A percentile compares a stretch with the other conserved stretches of the same genome.
These are phyloP conservation scores for Geranium rotundifolium DNA, from an alignment of 345 rosid species.

Conservation along the genomic window DNA sequence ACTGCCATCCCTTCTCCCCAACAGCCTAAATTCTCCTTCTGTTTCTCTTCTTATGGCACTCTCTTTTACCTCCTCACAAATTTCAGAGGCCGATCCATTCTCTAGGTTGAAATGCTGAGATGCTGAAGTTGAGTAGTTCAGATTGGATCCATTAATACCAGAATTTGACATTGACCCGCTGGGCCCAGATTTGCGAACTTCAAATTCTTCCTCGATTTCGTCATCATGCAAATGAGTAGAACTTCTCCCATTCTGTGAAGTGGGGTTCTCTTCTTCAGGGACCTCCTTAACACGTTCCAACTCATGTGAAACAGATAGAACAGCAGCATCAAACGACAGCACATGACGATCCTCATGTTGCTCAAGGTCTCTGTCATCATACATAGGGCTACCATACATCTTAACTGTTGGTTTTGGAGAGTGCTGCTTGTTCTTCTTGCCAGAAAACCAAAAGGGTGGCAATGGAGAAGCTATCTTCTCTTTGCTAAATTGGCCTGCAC, in stretches of 20 bases:
- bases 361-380: slow-evolving; percentile 42
- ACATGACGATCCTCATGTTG: slow-evolving; percentile 22
- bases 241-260: slow-evolving; percentile 16
- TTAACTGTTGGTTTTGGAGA: slow-evolving; percentile 58
- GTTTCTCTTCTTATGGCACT: slow-evolving; percentile 99
- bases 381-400: slow-evolving; percentile 57
- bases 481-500: slow-evolving; percentile 39
- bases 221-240: slow-evolving; percentile 15
- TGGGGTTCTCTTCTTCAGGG: slow-evolving; percentile 32
- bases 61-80: slow-evolving; percentile 52
- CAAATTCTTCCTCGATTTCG: slow-evolving; percentile 78
- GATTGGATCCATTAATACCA: slow-evolving; percentile 15
- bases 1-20: slow-evolving; percentile 78
- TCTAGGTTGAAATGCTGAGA: slow-evolving; percentile 17
- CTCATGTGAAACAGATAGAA: slow-evolving; percentile 80
- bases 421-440: slow-evolving; percentile 48
- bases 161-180: slow-evolving; percentile 15
- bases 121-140: slow-evolving; percentile 22
- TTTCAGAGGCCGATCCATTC: slow-evolving; percentile 46
- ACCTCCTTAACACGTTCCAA: slow-evolving; percentile 40
- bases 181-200: slow-evolving; percentile 13
- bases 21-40: slow-evolving; percentile 91
- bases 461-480: slow-evolving; percentile 49
- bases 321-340: slow-evolving; percentile 47
- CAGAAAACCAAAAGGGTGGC: slow-evolving; percentile 60